These are phyloP conservation scores for Rhododendron williamsianum DNA, from an alignment of 148 eudicot species.

Conservation along the genomic window DNA sequence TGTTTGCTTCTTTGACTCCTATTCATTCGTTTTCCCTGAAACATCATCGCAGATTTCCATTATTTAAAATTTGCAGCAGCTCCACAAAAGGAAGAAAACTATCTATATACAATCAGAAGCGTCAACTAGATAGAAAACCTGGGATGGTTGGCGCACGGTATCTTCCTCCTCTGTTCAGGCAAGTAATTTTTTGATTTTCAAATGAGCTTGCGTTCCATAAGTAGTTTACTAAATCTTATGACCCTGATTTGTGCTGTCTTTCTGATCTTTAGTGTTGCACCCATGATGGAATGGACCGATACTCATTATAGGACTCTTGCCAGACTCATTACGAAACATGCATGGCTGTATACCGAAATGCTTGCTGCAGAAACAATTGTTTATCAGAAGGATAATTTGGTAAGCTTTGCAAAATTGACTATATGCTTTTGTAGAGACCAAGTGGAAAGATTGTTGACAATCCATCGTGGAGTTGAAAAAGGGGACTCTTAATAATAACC, in stretches of 20 bases:
- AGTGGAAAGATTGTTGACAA: not conserved
- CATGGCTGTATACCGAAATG: constrained; percentile 99
- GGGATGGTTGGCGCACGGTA: constrained; percentile 64
- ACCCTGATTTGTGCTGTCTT: not conserved
- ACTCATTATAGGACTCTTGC: constrained; percentile 85
- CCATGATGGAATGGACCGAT: constrained; percentile 99
- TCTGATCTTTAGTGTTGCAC: constrained; percentile 65
- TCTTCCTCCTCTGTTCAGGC: constrained; percentile 89
- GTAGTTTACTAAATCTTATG: not conserved
- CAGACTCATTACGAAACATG: constrained; percentile 72
- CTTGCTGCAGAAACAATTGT: constrained; percentile 96
- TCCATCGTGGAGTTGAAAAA: not conserved
- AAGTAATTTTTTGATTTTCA: constrained; percentile 7
- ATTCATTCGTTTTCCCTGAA: constrained; percentile 40
- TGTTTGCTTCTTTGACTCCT: constrained; percentile 65
- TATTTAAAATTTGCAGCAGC: constrained; percentile 19
- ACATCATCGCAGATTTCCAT: constrained; percentile 34
- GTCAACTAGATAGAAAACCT: constrained; percentile 21
- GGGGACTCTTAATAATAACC: not conserved
- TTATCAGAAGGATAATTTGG: constrained; percentile 74
- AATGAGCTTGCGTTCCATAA: not conserved
- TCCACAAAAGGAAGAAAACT: constrained; percentile 32
- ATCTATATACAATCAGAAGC: constrained; percentile 26
- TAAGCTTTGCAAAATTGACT: constrained; percentile 19
- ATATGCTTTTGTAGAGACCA: not conserved